A percentile compares a stretch with the other conserved stretches of the same genome.
Conservation (phyloP, 2,329 filamentous ascomycete species). For the Chaetoscypha palmicola region DNA sequence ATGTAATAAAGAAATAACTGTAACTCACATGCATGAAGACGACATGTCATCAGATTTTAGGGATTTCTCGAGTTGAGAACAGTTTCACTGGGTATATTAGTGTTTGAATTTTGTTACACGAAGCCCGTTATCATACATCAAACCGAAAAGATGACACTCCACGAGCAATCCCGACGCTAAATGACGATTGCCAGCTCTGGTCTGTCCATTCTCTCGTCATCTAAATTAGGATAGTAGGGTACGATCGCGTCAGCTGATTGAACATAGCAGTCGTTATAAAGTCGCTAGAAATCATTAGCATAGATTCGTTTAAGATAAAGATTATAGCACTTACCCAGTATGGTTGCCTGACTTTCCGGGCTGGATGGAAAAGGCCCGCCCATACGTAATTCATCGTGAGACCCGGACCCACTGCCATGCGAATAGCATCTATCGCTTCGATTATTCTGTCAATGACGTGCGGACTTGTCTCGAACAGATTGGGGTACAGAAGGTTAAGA, state of each 20-base stretch:
- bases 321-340: constrained; percentile 57
- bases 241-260: constrained; percentile 91
- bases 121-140: constrained; percentile 8
- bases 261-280: constrained; percentile 97
- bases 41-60: too few species aligned
- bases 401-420: constrained; percentile 87
- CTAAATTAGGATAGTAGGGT: constrained; percentile 85
- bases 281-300: constrained; percentile 35
- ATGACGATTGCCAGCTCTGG: constrained; percentile 79
- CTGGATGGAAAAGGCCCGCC: constrained; percentile 95
- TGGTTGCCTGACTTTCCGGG: constrained; percentile 84
- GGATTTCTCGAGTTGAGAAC: too few species aligned
- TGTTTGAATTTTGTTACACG: constrained; percentile 5
- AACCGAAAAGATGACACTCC: constrained; percentile 6
- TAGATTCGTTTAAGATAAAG: neutral
- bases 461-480: constrained; percentile 94
- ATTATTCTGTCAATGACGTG: constrained; percentile 98
- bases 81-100: constrained; percentile 1
- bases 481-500: constrained; percentile 91
- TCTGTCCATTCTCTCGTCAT: constrained; percentile 71
- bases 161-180: constrained; percentile 34
- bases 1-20: too few species aligned
- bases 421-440: constrained; percentile 92
- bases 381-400: constrained; percentile 97
- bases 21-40: too few species aligned